Evolutionary conservation across 2,329 filamentous ascomycete species (phyloP).

Genomic region (Neofusicoccum ribis): DNA sequence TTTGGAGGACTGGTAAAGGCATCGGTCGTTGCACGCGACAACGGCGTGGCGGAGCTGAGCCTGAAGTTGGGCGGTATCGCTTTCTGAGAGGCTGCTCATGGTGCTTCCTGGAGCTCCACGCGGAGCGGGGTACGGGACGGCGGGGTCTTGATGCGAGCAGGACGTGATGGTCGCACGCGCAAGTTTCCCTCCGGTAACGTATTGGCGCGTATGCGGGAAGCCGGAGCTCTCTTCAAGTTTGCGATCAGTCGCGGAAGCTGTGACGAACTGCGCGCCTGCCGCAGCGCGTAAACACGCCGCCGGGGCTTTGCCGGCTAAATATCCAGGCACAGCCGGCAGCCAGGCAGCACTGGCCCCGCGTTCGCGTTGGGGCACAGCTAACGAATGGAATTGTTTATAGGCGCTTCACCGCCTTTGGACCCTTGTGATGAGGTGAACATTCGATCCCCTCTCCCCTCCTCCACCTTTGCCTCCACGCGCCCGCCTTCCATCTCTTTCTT

Average conservation of each 20-base stretch:
- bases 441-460: neutral
- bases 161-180: too few species aligned
- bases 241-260: neutral
- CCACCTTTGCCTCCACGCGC: neutral
- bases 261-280: neutral
- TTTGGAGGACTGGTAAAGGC: slow-evolving; percentile 94
- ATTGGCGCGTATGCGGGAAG: neutral
- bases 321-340: too few species aligned
- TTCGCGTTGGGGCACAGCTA: neutral
- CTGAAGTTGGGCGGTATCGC: slow-evolving; percentile 61
- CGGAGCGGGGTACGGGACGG: neutral
- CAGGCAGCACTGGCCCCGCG: neutral
- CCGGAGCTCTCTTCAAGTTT: neutral
- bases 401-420: neutral
- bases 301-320: neutral
- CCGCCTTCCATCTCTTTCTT: neutral
- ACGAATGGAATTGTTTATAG: neutral
- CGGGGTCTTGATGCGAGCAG: too few species aligned
- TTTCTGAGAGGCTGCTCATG: slow-evolving; percentile 35
- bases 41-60: slow-evolving; percentile 80
- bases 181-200: too few species aligned
- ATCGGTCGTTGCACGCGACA: slow-evolving; percentile 88
- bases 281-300: slow-evolving; percentile 12
- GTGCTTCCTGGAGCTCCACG: neutral
- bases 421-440: neutral